Conservation (phyloP, 108 stramenopile species). For the Discostella stelligeroides region DNA sequence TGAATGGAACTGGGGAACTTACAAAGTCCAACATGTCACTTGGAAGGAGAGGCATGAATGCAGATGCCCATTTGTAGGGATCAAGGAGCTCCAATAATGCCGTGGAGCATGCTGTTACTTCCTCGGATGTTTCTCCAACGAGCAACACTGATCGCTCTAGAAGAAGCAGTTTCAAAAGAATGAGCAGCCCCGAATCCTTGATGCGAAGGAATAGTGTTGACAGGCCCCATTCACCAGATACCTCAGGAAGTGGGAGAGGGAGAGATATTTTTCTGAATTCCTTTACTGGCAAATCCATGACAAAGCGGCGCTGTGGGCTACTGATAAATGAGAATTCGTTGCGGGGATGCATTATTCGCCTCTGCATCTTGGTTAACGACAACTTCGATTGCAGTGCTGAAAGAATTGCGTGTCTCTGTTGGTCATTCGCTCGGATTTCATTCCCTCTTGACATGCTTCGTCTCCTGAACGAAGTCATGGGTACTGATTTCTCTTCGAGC, state of each 20-base stretch:
- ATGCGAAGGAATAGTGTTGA: constrained; percentile 47
- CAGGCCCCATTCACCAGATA: constrained; percentile 51
- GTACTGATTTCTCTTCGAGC: constrained; percentile 24
- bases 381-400: constrained; percentile 46
- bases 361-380: constrained; percentile 35
- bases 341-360: constrained; percentile 30
- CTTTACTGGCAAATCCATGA: constrained; percentile 33
- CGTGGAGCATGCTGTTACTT: constrained; percentile 46
- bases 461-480: constrained; percentile 3
- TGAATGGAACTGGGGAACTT: constrained; percentile 53
- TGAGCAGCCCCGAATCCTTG: constrained; percentile 45
- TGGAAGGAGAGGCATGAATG: constrained; percentile 57
- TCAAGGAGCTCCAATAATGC: constrained; percentile 48
- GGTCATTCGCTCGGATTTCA: constrained; percentile 10
- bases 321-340: constrained; percentile 35
- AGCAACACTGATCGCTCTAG: constrained; percentile 52
- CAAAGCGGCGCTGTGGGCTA: constrained; percentile 31
- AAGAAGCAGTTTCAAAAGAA: constrained; percentile 51
- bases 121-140: constrained; percentile 43
- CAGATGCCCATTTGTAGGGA: constrained; percentile 56
- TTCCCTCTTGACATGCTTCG: constrained; percentile 11
- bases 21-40: constrained; percentile 57
- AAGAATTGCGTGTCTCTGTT: constrained; percentile 46
- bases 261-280: constrained; percentile 38
- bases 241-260: constrained; percentile 52